phyloP scores from a whole-genome alignment of 805 yeast species.

The Candida tibetensis region DNA sequence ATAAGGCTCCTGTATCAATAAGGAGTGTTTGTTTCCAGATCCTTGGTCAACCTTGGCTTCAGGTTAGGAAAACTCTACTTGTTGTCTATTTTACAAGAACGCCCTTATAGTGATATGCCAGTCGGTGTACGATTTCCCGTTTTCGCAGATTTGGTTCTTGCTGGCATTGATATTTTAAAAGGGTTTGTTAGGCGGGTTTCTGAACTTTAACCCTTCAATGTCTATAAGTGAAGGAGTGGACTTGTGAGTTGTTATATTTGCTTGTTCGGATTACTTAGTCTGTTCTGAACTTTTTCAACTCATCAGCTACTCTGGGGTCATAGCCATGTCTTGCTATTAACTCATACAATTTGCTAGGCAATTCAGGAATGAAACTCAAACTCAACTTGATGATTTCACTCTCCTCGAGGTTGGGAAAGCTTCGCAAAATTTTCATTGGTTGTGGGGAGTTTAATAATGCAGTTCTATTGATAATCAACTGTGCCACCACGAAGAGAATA shows the following conservation, averaged over 20 bases:
- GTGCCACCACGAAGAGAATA: slow-evolving; percentile 79
- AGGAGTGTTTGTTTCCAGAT: slow-evolving; percentile 89
- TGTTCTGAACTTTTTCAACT: too few relatives aligned
- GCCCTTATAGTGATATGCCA: slow-evolving; percentile 58
- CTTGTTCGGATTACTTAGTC: too few relatives aligned
- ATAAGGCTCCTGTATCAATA: slow-evolving; percentile 84
- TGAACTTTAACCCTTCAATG: slow-evolving; percentile 86
- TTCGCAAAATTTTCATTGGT: slow-evolving; percentile 75
- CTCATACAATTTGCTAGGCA: slow-evolving; percentile 66
- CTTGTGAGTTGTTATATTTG: too few relatives aligned
- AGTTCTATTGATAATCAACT: slow-evolving; percentile 66
- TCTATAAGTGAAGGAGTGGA: slow-evolving; percentile 76
- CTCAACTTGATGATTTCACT: slow-evolving; percentile 74
- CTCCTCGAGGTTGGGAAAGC: slow-evolving; percentile 69
- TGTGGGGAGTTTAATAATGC: slow-evolving; percentile 54
- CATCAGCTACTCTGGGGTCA: slow-evolving; percentile 44
- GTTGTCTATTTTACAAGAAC: slow-evolving; percentile 71
- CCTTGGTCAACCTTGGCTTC: slow-evolving; percentile 65
- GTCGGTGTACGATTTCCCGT: slow-evolving; percentile 54
- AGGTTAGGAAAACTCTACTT: slow-evolving; percentile 58
- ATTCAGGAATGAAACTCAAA: slow-evolving; percentile 71
- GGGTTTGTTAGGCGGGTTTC: slow-evolving; percentile 86
- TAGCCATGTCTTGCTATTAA: slow-evolving; percentile 60
- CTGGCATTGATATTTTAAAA: slow-evolving; percentile 74
- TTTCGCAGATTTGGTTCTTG: slow-evolving; percentile 60